A percentile compares a stretch with the other conserved stretches of the same genome.
phyloP scores from a whole-genome alignment of 108 stramenopile genomes.

The Thalassiosira profunda region DNA sequence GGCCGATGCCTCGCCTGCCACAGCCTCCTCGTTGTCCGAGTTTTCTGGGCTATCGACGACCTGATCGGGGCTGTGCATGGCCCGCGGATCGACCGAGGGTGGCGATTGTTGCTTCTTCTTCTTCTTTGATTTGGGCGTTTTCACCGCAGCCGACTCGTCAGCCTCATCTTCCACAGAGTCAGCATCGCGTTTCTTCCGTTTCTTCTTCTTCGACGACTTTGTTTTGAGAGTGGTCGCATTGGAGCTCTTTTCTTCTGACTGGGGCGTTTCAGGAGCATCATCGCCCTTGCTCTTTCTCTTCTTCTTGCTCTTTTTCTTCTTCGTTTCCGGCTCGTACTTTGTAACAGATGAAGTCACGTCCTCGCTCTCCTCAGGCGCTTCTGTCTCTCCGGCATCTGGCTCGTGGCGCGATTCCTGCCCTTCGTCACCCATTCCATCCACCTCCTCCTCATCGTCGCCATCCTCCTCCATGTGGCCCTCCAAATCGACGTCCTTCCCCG shows the following conservation, averaged over 20 bases:
- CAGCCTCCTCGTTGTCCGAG: constrained; percentile 20
- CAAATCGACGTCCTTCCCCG: constrained; percentile 75
- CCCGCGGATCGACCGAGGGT: constrained; percentile 29
- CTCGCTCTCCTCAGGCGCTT: constrained; percentile 21
- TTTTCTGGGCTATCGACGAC: constrained; percentile 11
- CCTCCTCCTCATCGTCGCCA: constrained; percentile 44
- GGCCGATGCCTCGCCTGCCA: neutral
- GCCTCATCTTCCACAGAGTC: constrained; percentile 1
- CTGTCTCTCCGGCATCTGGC: constrained; percentile 9
- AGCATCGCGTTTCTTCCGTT: constrained; percentile 24
- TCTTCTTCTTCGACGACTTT: constrained; percentile 36
- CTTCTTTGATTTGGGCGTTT: constrained; percentile 12
- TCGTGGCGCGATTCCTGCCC: constrained; percentile 4
- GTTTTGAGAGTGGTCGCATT: constrained; percentile 13
- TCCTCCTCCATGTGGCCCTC: constrained; percentile 36
- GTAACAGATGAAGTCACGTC: constrained; percentile 7
- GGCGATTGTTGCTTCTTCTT: constrained; percentile 20
- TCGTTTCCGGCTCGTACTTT: constrained; percentile 32
- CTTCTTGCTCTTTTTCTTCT: constrained; percentile 55
- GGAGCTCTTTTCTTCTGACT: neutral
- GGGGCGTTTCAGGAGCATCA: neutral
- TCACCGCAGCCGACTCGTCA: constrained; percentile 18
- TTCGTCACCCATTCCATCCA: constrained; percentile 2
- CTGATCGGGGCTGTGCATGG: constrained; percentile 16
- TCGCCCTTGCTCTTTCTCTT: constrained; percentile 23